Percentiles rank a stretch among this genome's conserved stretches.
phyloP scores from a whole-genome alignment of 768 basidiomycete genomes.

The Tricholomella constricta region DNA sequence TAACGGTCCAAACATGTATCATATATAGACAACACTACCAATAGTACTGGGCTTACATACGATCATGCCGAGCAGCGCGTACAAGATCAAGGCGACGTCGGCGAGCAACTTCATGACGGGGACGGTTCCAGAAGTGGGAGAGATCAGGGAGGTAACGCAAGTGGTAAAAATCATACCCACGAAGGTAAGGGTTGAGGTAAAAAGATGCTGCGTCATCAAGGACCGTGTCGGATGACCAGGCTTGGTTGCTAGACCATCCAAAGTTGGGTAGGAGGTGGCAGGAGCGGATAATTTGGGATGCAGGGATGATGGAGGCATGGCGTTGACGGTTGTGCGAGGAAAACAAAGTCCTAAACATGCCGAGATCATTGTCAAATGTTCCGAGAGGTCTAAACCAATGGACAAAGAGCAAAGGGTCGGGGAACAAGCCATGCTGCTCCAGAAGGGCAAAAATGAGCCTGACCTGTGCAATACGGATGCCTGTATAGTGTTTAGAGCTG shows the following conservation, averaged over 20 bases:
- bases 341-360: slow-evolving; percentile 21
- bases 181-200: slow-evolving; percentile 33
- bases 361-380: slow-evolving; percentile 5
- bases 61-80: too few species aligned
- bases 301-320: slow-evolving; percentile 22
- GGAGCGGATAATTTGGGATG: slow-evolving; percentile 24
- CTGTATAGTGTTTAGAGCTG: slow-evolving; percentile 20
- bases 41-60: too few species aligned
- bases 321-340: slow-evolving; percentile 13
- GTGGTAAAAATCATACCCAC: slow-evolving; percentile 27
- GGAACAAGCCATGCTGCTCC: too few species aligned
- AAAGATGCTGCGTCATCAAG: slow-evolving; percentile 22
- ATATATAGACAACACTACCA: too few species aligned
- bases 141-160: slow-evolving; percentile 19
- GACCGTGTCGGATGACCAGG: slow-evolving; percentile 19
- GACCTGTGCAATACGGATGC: slow-evolving; percentile 26
- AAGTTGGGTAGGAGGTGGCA: slow-evolving; percentile 32
- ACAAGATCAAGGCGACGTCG: too few species aligned
- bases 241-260: slow-evolving; percentile 6
- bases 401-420: slow-evolving; percentile 24
- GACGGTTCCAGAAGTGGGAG: not conserved
- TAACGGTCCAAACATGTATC: too few species aligned
- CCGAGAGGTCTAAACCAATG: slow-evolving; percentile 28
- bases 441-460: slow-evolving; percentile 27
- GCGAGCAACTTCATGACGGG: not conserved